A percentile compares a stretch with the other conserved stretches of the same genome.
Conservation (phyloP, 805 yeast species). For the Sungouiella blattae region DNA sequence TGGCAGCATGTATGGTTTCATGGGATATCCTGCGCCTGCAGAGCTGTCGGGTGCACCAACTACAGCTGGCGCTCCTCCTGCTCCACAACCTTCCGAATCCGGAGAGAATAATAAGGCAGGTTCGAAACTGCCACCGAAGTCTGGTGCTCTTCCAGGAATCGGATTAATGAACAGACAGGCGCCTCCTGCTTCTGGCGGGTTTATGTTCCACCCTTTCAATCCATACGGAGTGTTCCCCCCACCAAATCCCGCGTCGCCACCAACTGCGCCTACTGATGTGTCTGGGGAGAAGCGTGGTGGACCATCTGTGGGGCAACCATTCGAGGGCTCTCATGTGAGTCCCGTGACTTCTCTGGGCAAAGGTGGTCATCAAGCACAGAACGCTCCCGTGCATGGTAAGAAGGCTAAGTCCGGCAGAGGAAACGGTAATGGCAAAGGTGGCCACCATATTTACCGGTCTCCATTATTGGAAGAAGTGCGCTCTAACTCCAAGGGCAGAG, state of each 20-base stretch:
- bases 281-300: background rate
- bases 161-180: slow-evolving; percentile 36
- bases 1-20: slow-evolving; percentile 31
- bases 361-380: background rate
- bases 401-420: slow-evolving; percentile 11
- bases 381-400: slow-evolving; percentile 7
- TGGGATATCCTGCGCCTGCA: slow-evolving; percentile 17
- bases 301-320: background rate
- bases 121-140: slow-evolving; percentile 8
- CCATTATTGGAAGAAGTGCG: slow-evolving; percentile 85
- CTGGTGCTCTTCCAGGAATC: slow-evolving; percentile 22
- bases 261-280: too few relatives aligned
- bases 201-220: slow-evolving; percentile 48
- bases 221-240: slow-evolving; percentile 42
- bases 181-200: slow-evolving; percentile 26
- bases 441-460: slow-evolving; percentile 60
- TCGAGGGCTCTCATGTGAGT: too few relatives aligned
- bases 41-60: too few relatives aligned
- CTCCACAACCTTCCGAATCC: too few relatives aligned
- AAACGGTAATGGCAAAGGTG: slow-evolving; percentile 18
- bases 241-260: slow-evolving; percentile 16
- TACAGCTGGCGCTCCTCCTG: too few relatives aligned
- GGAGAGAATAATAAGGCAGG: too few relatives aligned
- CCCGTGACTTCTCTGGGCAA: background rate
- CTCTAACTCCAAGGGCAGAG: slow-evolving; percentile 54